Base-by-base conservation (phyloP, 768 basidiomycete species). In the Tephrocybe sp. region DNA sequence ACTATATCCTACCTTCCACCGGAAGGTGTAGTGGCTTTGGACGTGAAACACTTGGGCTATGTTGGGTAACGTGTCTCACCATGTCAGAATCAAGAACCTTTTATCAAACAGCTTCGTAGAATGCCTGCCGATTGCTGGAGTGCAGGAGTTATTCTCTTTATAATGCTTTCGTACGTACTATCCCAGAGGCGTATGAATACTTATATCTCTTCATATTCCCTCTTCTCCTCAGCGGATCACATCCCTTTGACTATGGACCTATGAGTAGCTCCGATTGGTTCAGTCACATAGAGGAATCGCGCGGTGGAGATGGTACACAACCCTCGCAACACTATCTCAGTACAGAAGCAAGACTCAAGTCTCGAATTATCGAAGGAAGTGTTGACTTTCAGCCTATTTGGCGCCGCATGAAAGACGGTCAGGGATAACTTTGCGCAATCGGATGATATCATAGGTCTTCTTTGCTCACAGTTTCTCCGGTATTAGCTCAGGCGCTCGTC, bases 121-220 rank as follows among this genome's bases (percentile, higher is more conserved):
- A 86, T 92, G 85, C 87, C 89, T n/a, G 79, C 89, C 2, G 91
- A 93, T 65, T 92, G 90, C 60, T 93, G 91, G 91, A 91, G 90
- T 58, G 80, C 86, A 11, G 91, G 91, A 5, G 79, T 92, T 5
- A 83, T 89, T 46, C 68, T 92, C 45, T 92, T 85, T 56, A 83
- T 90, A 49, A 92, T 92, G 89, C 72, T 93, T 43, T 78, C 80
- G 91, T 92, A 69, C 53, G 88, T n/a, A n/a, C n/a, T n/a, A n/a
- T 76, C 34, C 19, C 8, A 10, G 23, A n/a, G 14, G 7, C 26
- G 26, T 3, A 7, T 3, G 26, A 26, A 26, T 26, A 33, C 40
- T 26, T 35, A 5, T 5, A 16, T 19, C 22, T 33, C 19, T 42
- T 26, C 52, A 45, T 14, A 39, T 23, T 51, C 26, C 13, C 31